A percentile compares a stretch with the other conserved stretches of the same genome.
Evolutionary conservation across 805 yeast species (phyloP).

Genomic region (Hanseniaspora guilliermondii): DNA sequence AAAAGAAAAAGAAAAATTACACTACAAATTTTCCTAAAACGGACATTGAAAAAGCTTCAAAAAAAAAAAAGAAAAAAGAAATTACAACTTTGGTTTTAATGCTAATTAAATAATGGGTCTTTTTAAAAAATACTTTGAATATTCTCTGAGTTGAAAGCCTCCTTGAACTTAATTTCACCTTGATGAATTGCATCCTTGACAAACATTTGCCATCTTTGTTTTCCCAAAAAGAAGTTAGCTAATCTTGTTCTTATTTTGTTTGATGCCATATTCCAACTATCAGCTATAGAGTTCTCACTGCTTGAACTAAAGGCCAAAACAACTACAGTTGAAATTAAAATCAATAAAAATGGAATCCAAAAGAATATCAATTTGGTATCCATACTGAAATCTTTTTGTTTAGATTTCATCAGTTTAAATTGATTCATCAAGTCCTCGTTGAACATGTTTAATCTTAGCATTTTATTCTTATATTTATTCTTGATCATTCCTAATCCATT

Average conservation of each 20-base stretch:
- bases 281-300: slow-evolving; percentile 25
- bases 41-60: background rate
- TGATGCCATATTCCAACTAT: slow-evolving; percentile 26
- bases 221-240: slow-evolving; percentile 42
- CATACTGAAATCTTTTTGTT: slow-evolving; percentile 37
- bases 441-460: slow-evolving; percentile 27
- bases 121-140: background rate
- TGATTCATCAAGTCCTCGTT: slow-evolving; percentile 25
- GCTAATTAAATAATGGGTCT: background rate
- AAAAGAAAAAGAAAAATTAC: background rate
- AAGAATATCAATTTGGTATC: slow-evolving; percentile 79
- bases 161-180: slow-evolving; percentile 11
- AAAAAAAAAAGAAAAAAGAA: slow-evolving; percentile 1
- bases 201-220: slow-evolving; percentile 37
- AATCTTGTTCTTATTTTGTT: slow-evolving; percentile 33
- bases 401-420: slow-evolving; percentile 24
- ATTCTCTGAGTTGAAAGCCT: slow-evolving; percentile 8
- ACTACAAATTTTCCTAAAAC: background rate
- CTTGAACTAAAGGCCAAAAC: slow-evolving; percentile 29
- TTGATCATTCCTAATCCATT: background rate
- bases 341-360: slow-evolving; percentile 71
- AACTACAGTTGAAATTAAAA: slow-evolving; percentile 39
- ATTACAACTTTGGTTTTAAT: background rate
- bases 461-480: background rate
- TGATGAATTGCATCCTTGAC: slow-evolving; percentile 23